phyloP scores from a whole-genome alignment of 345 rosid genomes.

The Cochlearia excelsa region DNA sequence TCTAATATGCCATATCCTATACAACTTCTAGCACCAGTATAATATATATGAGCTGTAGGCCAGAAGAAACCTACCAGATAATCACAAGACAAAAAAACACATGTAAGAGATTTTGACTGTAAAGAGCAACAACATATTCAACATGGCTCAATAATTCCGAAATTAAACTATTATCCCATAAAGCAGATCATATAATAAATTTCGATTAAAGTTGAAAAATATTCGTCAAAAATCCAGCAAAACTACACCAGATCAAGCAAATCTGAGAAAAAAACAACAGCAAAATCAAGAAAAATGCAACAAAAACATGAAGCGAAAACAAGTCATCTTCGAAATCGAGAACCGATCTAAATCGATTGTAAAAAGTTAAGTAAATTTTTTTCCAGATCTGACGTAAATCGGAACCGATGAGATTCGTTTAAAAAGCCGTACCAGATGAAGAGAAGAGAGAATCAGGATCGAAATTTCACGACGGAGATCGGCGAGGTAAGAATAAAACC shows the following conservation, averaged over 20 bases:
- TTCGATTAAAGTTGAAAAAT: no score
- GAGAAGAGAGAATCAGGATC: slow-evolving; percentile 5
- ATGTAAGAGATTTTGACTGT: slow-evolving; percentile 10
- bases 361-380: background rate
- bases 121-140: background rate
- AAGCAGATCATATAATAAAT: no score
- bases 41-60: slow-evolving; percentile 14
- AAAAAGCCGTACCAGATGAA: slow-evolving; percentile 19
- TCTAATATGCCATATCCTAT: slow-evolving; percentile 19
- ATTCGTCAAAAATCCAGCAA: slow-evolving; percentile 8
- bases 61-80: slow-evolving; percentile 14
- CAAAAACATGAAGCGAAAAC: background rate
- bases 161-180: background rate
- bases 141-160: background rate
- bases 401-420: background rate
- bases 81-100: background rate
- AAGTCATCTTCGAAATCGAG: slow-evolving; percentile 3
- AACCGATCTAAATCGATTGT: slow-evolving; percentile 19
- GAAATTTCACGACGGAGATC: slow-evolving; percentile 15
- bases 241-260: slow-evolving; percentile 20
- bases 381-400: slow-evolving; percentile 34
- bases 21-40: background rate
- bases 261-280: background rate
- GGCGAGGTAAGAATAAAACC: slow-evolving; percentile 8
- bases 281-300: background rate